Base-by-base conservation (phyloP, 1,139 yeast genomes). In the Geotrichum reessii region DNA sequence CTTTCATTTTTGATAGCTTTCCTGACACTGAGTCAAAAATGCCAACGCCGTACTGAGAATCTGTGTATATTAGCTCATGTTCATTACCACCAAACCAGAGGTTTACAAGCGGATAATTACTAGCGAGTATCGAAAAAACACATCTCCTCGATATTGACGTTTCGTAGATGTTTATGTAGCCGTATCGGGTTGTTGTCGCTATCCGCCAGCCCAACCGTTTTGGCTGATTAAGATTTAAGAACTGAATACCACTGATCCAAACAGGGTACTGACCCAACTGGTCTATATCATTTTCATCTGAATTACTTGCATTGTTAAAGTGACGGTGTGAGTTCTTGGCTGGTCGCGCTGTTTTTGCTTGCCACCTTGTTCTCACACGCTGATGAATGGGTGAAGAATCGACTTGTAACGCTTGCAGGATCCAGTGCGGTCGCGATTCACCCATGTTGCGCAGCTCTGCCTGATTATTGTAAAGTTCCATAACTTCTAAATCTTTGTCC, bases 401-500 rank as follows among this genome's bases (percentile, higher is more conserved):
- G 27, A 24, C 33, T 11, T 46, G 52, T 9, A 50, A 42, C 31
- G 25, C 50, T 27, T 46, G 57, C 2, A 50, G 19, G 28, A 52
- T 28, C 54, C 59, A 57, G 47, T 27, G 55, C n/a, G 54, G 53
- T 5, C 51, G 50, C 25, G 27, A 50, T 46, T 48, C 50, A 19
- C 52, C 49, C 14, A 46, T 25, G 51, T 52, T 47, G 37, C 56
- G 48, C 14, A 25, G 48, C 19, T 28, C 56, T n/a, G 33, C 49
- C 52, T 40, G 53, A 22, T 49, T 40, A 19, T 37, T 12, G 58
- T 58, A 47, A 55, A 64, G 52, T 52, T 62, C 63, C 27, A 63
- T 33, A 37, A 71, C 60, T 49, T 74, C 77, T 22, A 79, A 65
- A 40, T 76, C 81, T 54, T 74, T 73, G 58, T 77, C 76, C 63